Evolutionary conservation across 2,329 filamentous ascomycete species (phyloP).

Genomic region (Trichoderma arundinaceum): DNA sequence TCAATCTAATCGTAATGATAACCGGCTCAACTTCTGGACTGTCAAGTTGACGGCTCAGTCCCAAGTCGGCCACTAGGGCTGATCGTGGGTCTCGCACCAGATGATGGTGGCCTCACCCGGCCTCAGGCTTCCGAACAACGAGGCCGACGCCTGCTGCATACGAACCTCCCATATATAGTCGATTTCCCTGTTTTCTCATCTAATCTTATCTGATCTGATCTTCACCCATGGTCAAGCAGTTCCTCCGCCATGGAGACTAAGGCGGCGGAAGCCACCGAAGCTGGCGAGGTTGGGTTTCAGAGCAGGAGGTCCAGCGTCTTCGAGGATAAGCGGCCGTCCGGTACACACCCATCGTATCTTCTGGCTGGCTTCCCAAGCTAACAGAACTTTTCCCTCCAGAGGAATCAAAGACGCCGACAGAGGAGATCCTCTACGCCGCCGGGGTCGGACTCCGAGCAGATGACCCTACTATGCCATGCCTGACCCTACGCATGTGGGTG

Average conservation of each 20-base stretch:
- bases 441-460: constrained; percentile 41
- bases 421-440: constrained; percentile 41
- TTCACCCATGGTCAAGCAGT: background rate
- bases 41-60: background rate
- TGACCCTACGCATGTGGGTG: constrained; percentile 49
- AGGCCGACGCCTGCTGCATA: background rate
- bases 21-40: background rate
- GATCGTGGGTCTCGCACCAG: constrained; percentile 10
- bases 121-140: background rate
- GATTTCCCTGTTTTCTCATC: background rate
- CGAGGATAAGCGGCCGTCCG: constrained; percentile 16
- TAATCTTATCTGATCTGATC: constrained; percentile 29
- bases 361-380: background rate
- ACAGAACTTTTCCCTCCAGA: background rate
- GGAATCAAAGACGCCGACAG: constrained; percentile 32
- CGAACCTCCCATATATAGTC: constrained; percentile 9
- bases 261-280: background rate
- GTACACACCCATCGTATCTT: background rate
- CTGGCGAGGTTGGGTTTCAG: constrained; percentile 15
- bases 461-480: constrained; percentile 41
- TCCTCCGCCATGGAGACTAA: constrained; percentile 9
- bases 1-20: background rate
- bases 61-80: constrained; percentile 1
- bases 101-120: background rate
- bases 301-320: constrained; percentile 17